Base-by-base conservation (phyloP, 2,329 filamentous ascomycete genomes). In the Fusarium stilboides region DNA sequence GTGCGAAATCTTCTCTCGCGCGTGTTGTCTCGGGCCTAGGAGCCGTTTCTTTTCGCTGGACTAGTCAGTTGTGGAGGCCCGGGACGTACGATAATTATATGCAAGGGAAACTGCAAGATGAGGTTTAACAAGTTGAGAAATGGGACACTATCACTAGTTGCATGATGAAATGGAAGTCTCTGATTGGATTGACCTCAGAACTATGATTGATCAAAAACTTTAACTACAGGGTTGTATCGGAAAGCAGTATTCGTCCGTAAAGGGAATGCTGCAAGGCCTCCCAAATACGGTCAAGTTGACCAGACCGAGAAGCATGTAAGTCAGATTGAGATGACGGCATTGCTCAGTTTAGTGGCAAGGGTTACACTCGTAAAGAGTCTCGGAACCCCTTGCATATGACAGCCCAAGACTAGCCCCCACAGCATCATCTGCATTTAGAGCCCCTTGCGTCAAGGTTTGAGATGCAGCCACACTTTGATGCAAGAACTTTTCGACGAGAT, bases 361-460 rank as follows among this genome's bases (percentile, higher is more conserved):
- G 62, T 64, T 68, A 53, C 53, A 68, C 53, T 55, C n/a, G 10
- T 20, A 51, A 43, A 54, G 62, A n/a, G 43, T 42, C 28, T 60
- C 58, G 54, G 67, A 68, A 55, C 47, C 54, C 68, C 68, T 70
- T 70, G 63, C 68, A 70, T 65, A 59, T 61, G 39, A 54, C 28
- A 60, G 39, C 19, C 12, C 49, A 36, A 28, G 17, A 47, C 54
- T 57, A 54, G 50, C 22, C 44, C 45, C 22, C 15, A 33, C 31
- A 44, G 20, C 28, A 64, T 44, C 46, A 62, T 60, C 45, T 44
- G 31, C 65, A 55, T 47, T 19, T 24, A 33, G 22, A 31, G 28
- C 40, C 66, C 65, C 66, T 70, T 70, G 66, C 57, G 28, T 62
- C 24, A 33, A 69, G 15, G n/a, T 49, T 45, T 52, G 65, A 43